These are phyloP conservation scores for Echeveria elegans DNA, from an alignment of 164 flowering plant species.

Conservation along the genomic window DNA sequence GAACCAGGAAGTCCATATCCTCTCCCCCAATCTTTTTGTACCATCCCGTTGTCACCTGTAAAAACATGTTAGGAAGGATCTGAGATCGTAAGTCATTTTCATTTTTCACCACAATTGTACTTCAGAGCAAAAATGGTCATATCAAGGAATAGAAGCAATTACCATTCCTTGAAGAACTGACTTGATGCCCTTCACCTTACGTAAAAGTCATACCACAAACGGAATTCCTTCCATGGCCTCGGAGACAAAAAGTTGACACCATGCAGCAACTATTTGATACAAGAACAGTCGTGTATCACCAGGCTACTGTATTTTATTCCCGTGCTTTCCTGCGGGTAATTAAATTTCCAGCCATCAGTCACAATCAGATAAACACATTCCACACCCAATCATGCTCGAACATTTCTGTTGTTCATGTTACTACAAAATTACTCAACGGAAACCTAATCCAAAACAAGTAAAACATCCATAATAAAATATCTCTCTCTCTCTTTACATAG, in stretches of 20 bases:
- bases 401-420: not conserved
- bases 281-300: slow-evolving; percentile 33
- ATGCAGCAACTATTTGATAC: slow-evolving; percentile 92
- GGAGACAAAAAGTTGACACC: slow-evolving; percentile 98
- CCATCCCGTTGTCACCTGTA: slow-evolving; percentile 92
- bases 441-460: not conserved
- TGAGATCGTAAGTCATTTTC: not conserved
- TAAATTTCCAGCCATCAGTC: slow-evolving; percentile 4
- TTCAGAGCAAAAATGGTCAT: not conserved
- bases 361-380: not conserved
- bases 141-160: slow-evolving; percentile 11
- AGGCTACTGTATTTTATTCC: slow-evolving; percentile 71
- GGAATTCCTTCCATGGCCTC: no score
- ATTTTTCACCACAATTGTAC: not conserved
- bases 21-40: slow-evolving; percentile 90
- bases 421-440: not conserved
- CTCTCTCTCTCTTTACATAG: not conserved
- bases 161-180: slow-evolving; percentile 92
- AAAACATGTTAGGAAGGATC: not conserved
- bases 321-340: no score
- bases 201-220: slow-evolving; percentile 80
- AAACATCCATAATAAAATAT: not conserved
- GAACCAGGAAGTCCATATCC: slow-evolving; percentile 99
- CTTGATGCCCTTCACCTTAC: slow-evolving; percentile 67
- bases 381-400: not conserved